Conservation (phyloP, 225 moss, liverwort and hornwort genomes). For the Lunularia cruciata region DNA sequence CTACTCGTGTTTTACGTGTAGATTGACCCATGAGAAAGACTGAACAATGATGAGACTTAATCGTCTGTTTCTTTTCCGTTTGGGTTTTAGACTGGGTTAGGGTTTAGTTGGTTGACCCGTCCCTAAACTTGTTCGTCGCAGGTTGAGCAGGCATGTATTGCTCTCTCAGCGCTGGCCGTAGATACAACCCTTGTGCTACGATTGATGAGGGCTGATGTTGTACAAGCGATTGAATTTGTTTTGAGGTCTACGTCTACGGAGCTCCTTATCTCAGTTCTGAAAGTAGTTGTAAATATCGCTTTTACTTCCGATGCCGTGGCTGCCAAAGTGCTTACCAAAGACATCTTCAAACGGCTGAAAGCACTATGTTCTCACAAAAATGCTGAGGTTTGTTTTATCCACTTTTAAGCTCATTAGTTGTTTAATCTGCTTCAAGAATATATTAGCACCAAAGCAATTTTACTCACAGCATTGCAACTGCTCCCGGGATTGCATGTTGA, state of each 20-base stretch:
- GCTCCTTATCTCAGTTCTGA: conserved; percentile 88
- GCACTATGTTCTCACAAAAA: conserved; percentile 76
- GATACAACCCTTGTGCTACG: conserved; percentile 96
- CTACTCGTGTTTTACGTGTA: too few relatives aligned
- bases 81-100: neutral
- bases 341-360: conserved; percentile 94
- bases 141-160: conserved; percentile 99
- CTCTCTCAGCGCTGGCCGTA: conserved; percentile 93
- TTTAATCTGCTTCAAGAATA: too few relatives aligned
- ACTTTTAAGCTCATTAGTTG: too few relatives aligned
- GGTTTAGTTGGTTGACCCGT: conserved; percentile 9
- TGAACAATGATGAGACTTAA: too few relatives aligned
- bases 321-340: conserved; percentile 87
- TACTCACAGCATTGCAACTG: neutral
- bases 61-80: neutral
- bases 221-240: conserved; percentile 96
- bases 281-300: conserved; percentile 93
- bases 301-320: conserved; percentile 99
- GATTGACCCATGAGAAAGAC: too few relatives aligned
- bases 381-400: conserved; percentile 61
- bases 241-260: conserved; percentile 74
- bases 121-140: conserved; percentile 32
- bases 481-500: too few relatives aligned
- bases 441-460: neutral
- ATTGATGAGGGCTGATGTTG: conserved; percentile 99